Evolutionary conservation across 1,284 basidiomycete species (phyloP).

Genomic region (Moniliella sp.): DNA sequence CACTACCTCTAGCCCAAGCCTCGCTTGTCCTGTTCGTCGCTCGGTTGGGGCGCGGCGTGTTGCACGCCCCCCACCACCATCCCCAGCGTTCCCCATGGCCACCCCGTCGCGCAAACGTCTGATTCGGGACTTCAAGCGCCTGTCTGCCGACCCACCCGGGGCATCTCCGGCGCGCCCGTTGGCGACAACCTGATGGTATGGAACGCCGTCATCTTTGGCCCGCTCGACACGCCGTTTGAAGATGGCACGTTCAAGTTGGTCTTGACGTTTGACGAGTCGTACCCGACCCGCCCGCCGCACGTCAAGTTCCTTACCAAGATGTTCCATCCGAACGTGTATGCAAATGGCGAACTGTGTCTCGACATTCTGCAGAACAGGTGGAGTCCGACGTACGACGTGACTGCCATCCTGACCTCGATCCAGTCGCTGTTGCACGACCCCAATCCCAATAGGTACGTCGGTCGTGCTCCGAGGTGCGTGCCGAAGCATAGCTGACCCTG

Average conservation of each 20-base stretch:
- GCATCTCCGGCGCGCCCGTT: slow-evolving; percentile 84
- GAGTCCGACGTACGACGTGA: no score
- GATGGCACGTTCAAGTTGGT: slow-evolving; percentile 96
- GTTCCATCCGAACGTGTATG: slow-evolving; percentile 98
- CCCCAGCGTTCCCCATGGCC: background rate
- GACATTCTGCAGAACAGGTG: slow-evolving; percentile 95
- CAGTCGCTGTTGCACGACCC: slow-evolving; percentile 88
- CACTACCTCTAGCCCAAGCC: no score
- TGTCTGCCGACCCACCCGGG: slow-evolving; percentile 84
- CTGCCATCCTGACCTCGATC: slow-evolving; percentile 84
- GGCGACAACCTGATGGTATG: slow-evolving; percentile 96
- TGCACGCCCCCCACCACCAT: no score
- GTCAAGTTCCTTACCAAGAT: slow-evolving; percentile 90
- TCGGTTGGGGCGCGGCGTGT: no score
- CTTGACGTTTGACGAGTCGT: slow-evolving; percentile 83
- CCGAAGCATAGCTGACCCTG: no score
- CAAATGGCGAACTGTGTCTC: slow-evolving; percentile 86
- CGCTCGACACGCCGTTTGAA: slow-evolving; percentile 90
- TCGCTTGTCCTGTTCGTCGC: no score
- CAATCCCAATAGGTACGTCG: slow-evolving; percentile 56
- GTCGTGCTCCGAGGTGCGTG: background rate
- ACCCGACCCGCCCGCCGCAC: slow-evolving; percentile 89
- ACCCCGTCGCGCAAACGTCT: slow-evolving; percentile 27
- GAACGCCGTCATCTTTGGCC: slow-evolving; percentile 97
- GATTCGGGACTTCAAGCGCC: slow-evolving; percentile 52